A percentile compares a stretch with the other conserved stretches of the same genome.
phyloP scores from a whole-genome alignment of 2,329 filamentous ascomycete species.

The Septoria petroselini region DNA sequence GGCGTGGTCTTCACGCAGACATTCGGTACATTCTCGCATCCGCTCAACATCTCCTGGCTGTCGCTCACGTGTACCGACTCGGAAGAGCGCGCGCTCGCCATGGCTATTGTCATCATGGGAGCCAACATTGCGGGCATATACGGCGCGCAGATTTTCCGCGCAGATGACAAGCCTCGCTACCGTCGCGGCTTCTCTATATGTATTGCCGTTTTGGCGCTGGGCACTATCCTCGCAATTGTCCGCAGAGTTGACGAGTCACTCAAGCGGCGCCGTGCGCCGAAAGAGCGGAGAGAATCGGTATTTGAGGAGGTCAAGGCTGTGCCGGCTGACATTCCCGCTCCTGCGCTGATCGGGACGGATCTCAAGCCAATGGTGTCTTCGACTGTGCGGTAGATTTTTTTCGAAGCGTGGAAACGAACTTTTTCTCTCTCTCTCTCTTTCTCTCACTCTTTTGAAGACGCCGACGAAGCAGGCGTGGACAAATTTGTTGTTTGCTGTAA shows the following conservation, averaged over 20 bases:
- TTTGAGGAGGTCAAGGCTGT: constrained; percentile 15
- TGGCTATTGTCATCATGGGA: constrained; percentile 61
- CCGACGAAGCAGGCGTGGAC: too few relatives aligned
- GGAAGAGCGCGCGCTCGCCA: constrained; percentile 57
- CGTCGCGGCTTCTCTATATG: constrained; percentile 51
- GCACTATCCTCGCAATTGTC: constrained; percentile 42
- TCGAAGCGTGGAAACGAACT: too few relatives aligned
- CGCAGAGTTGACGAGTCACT: constrained; percentile 46
- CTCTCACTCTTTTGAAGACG: too few relatives aligned
- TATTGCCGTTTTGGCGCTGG: constrained; percentile 47
- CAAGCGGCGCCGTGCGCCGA: constrained; percentile 15
- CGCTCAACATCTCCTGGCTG: constrained; percentile 60
- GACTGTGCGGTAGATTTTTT: constrained; percentile 1
- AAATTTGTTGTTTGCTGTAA: too few relatives aligned
- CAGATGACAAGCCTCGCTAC: constrained; percentile 53
- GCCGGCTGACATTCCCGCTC: constrained; percentile 11
- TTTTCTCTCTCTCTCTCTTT: too few relatives aligned
- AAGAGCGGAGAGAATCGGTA: constrained; percentile 9
- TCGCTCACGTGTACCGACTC: constrained; percentile 56
- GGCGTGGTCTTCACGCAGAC: constrained; percentile 57
- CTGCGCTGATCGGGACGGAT: constrained; percentile 1
- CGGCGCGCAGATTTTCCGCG: constrained; percentile 59
- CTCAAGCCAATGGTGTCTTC: constrained; percentile 1
- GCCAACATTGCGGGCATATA: constrained; percentile 62
- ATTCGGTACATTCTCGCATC: constrained; percentile 55